phyloP scores from a whole-genome alignment of 805 yeast genomes.

The Lipomyces oligophaga region DNA sequence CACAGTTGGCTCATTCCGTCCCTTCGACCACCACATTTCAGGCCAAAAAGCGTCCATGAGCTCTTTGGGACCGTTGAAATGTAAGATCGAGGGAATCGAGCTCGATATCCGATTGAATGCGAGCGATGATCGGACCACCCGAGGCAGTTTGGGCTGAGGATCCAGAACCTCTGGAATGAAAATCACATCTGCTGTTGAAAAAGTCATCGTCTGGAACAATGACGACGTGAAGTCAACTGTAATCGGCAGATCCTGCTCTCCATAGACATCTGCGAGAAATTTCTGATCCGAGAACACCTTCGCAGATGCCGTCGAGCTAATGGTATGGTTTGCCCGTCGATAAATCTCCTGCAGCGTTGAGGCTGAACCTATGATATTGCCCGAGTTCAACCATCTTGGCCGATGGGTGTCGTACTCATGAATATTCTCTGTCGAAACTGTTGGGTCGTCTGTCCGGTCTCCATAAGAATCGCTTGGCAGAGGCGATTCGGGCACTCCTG shows the following conservation, averaged over 20 bases:
- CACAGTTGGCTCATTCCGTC: slow-evolving; percentile 10
- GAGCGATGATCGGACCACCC: slow-evolving; percentile 11
- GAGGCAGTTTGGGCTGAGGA: slow-evolving; percentile 19
- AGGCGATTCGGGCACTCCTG: slow-evolving; percentile 22
- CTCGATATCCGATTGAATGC: slow-evolving; percentile 27
- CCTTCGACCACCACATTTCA: slow-evolving; percentile 26
- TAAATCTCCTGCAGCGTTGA: slow-evolving; percentile 16
- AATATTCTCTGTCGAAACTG: slow-evolving; percentile 3
- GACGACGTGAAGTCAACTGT: slow-evolving; percentile 22
- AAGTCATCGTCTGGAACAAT: slow-evolving; percentile 28
- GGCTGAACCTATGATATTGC: slow-evolving; percentile 25
- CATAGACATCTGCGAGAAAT: slow-evolving; percentile 27
- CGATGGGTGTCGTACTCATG: slow-evolving; percentile 16
- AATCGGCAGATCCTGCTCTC: slow-evolving; percentile 22
- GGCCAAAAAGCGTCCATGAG: slow-evolving; percentile 30
- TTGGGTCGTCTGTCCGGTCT: slow-evolving; percentile 21
- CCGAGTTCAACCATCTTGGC: slow-evolving; percentile 29
- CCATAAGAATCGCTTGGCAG: slow-evolving; percentile 25
- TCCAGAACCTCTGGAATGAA: slow-evolving; percentile 21
- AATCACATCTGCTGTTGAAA: slow-evolving; percentile 23
- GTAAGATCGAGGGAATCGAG: slow-evolving; percentile 20
- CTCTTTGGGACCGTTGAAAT: slow-evolving; percentile 29
- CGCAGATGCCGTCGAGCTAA: slow-evolving; percentile 18
- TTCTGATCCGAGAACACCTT: slow-evolving; percentile 27
- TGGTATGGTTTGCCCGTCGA: slow-evolving; percentile 20